A percentile compares a stretch with the other conserved stretches of the same genome.
These are phyloP conservation scores for Kluyveromyces sp. DNA, from an alignment of 1,139 yeast genomes.

Conservation along the genomic window DNA sequence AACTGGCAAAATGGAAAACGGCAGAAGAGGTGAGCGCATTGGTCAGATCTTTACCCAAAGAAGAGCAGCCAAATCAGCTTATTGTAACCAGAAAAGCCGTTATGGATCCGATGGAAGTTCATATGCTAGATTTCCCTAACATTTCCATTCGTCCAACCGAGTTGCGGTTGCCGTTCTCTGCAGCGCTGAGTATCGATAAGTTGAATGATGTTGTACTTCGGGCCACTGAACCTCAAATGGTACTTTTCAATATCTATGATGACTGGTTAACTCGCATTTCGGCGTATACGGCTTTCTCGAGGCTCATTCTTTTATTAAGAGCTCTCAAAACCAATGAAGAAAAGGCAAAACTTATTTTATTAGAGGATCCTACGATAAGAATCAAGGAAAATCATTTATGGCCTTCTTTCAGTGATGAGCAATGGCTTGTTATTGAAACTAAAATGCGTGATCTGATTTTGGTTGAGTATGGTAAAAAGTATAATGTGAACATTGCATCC, in stretches of 20 bases:
- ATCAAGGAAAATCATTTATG: slow-evolving; percentile 81
- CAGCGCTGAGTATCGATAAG: slow-evolving; percentile 78
- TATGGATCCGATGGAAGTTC: slow-evolving; percentile 92
- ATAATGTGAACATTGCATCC: slow-evolving; percentile 78
- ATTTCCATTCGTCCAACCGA: slow-evolving; percentile 87
- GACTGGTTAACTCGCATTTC: slow-evolving; percentile 85
- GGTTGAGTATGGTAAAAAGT: slow-evolving; percentile 76
- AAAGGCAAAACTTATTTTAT: slow-evolving; percentile 63
- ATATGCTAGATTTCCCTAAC: slow-evolving; percentile 94
- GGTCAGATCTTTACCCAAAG: slow-evolving; percentile 79
- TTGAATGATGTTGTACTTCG: slow-evolving; percentile 70
- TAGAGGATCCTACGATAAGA: slow-evolving; percentile 64
- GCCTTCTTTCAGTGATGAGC: slow-evolving; percentile 85
- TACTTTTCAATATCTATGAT: slow-evolving; percentile 81
- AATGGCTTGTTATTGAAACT: slow-evolving; percentile 87
- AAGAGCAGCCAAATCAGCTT: slow-evolving; percentile 90
- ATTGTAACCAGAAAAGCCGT: slow-evolving; percentile 88
- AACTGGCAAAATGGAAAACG: slow-evolving; percentile 94
- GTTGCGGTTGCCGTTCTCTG: slow-evolving; percentile 79
- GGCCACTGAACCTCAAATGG: slow-evolving; percentile 93
- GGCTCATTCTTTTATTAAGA: slow-evolving; percentile 72
- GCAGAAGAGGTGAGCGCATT: slow-evolving; percentile 97
- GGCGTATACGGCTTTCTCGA: slow-evolving; percentile 89
- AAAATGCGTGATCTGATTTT: slow-evolving; percentile 83
- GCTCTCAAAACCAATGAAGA: slow-evolving; percentile 76